These are phyloP conservation scores for Trametes cinnabarina DNA, from an alignment of 768 basidiomycete genomes.

Conservation along the genomic window DNA sequence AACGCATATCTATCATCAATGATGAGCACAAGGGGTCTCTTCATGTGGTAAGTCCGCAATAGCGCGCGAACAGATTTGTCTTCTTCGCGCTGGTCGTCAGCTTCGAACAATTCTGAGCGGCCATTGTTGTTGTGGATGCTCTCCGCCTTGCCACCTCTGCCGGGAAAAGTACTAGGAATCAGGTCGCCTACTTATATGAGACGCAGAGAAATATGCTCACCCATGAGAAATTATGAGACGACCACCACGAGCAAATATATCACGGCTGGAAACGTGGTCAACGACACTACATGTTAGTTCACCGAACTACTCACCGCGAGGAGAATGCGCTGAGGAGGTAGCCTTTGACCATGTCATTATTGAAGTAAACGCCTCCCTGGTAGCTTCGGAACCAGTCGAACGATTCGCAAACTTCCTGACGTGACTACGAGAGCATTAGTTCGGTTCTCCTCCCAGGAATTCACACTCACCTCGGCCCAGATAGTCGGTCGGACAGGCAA, in stretches of 20 bases:
- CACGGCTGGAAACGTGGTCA: conserved; percentile 49
- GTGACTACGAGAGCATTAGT: conserved; percentile 46
- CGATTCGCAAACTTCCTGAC: conserved; percentile 83
- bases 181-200: not conserved
- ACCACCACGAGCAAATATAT: conserved; percentile 62
- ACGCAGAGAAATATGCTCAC: conserved; percentile 39
- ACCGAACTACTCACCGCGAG: conserved; percentile 47
- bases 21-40: conserved; percentile 64
- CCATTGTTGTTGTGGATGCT: conserved; percentile 47
- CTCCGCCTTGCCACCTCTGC: conserved; percentile 69
- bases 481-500: conserved; percentile 34
- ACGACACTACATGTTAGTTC: not conserved
- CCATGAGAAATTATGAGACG: conserved; percentile 81
- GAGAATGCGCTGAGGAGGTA: conserved; percentile 75
- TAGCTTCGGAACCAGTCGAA: conserved; percentile 74
- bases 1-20: conserved; percentile 70
- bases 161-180: not conserved
- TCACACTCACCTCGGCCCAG: conserved; percentile 43
- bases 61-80: conserved; percentile 74
- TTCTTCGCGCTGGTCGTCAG: conserved; percentile 64
- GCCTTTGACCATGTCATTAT: conserved; percentile 60
- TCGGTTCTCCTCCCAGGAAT: not conserved
- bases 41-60: conserved; percentile 51
- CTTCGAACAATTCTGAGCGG: conserved; percentile 38
- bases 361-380: conserved; percentile 76